Conservation (phyloP, 345 rosid species). For the Microthlaspi erraticum region DNA sequence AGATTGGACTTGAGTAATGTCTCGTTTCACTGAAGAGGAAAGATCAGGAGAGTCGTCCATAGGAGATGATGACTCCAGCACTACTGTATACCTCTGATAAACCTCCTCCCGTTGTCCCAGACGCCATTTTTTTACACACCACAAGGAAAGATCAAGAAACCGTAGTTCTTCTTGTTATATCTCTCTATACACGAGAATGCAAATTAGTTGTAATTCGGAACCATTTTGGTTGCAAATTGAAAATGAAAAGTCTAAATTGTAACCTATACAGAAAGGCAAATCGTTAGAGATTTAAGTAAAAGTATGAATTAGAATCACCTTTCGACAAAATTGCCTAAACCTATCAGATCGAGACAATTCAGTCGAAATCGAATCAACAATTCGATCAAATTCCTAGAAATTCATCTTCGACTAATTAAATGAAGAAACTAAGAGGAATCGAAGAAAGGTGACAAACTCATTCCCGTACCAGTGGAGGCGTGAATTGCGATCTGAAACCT, state of each 20-base stretch:
- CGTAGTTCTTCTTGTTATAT: neutral
- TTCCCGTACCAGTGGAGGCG: neutral
- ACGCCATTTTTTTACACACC: conserved; percentile 27
- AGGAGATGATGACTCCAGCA: conserved; percentile 61
- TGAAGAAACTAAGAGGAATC: neutral
- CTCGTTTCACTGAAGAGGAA: conserved; percentile 64
- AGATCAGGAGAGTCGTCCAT: conserved; percentile 84
- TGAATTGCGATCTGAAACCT: conserved; percentile 2
- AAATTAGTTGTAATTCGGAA: too few relatives aligned
- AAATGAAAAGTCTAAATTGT: neutral
- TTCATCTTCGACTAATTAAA: too few relatives aligned
- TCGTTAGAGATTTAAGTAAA: neutral
- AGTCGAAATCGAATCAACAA: neutral
- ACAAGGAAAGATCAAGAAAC: conserved; percentile 1
- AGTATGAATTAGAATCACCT: neutral
- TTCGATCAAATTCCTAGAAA: neutral
- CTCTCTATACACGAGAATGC: too few relatives aligned
- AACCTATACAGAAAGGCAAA: neutral
- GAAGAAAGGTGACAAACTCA: neutral
- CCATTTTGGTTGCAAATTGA: too few relatives aligned
- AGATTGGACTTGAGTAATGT: conserved; percentile 70
- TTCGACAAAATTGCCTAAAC: too few relatives aligned
- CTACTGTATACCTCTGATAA: conserved; percentile 68
- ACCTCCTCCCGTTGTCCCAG: conserved; percentile 53
- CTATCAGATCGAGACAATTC: neutral